These are phyloP conservation scores for Blastobotrys illinoisensis DNA, from an alignment of 1,139 yeast genomes.

Conservation along the genomic window DNA sequence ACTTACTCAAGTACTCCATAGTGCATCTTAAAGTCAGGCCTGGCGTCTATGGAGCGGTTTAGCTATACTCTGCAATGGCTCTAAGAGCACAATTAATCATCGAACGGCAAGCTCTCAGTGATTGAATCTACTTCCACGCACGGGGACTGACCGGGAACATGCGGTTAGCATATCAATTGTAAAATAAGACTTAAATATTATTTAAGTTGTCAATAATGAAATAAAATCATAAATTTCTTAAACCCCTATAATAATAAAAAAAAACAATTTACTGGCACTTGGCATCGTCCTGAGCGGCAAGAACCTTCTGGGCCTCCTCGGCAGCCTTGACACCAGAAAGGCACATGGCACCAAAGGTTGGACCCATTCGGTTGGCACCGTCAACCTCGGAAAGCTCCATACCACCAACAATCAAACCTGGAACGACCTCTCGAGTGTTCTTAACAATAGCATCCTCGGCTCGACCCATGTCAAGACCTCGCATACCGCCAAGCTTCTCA, in stretches of 20 bases:
- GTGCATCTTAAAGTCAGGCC: no score
- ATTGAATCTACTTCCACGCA: no score
- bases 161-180: no score
- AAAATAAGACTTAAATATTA: no score
- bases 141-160: no score
- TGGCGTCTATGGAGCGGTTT: no score
- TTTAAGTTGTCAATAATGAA: background rate
- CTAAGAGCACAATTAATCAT: no score
- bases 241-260: no score
- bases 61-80: no score
- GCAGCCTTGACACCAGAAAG: slow-evolving; percentile 75
- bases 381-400: slow-evolving; percentile 78
- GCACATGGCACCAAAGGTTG: slow-evolving; percentile 80
- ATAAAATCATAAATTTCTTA: background rate
- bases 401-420: slow-evolving; percentile 71
- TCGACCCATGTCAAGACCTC: slow-evolving; percentile 71
- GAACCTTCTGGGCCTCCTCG: slow-evolving; percentile 32
- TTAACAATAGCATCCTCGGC: slow-evolving; percentile 77
- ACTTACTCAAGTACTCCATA: no score
- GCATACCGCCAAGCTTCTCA: slow-evolving; percentile 61
- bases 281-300: background rate
- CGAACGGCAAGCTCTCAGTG: no score
- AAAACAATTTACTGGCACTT: background rate
- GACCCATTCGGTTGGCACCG: slow-evolving; percentile 79
- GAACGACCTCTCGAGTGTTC: slow-evolving; percentile 61